Conservation (phyloP, 805 yeast genomes). For the Cyberlindnera xishuangbannaensis region DNA sequence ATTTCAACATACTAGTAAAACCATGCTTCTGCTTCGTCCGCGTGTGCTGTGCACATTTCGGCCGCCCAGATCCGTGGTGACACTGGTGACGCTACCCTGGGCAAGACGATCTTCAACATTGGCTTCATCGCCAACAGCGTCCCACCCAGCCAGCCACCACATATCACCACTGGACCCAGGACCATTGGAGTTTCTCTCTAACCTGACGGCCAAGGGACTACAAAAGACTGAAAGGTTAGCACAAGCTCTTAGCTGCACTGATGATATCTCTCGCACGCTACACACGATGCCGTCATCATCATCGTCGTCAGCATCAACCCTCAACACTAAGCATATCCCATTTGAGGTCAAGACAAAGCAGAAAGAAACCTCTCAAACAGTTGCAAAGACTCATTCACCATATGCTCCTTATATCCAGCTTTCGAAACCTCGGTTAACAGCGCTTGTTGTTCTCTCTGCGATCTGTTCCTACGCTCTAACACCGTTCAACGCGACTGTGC, state of each 20-base stretch:
- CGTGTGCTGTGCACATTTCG: too few relatives aligned
- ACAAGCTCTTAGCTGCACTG: conserved; percentile 23
- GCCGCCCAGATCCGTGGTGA: too few relatives aligned
- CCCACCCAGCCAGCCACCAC: too few relatives aligned
- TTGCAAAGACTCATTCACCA: conserved; percentile 21
- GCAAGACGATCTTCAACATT: too few relatives aligned
- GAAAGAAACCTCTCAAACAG: conserved; percentile 1
- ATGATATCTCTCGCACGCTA: too few relatives aligned
- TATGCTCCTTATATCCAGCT: conserved; percentile 65
- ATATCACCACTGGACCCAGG: conserved; percentile 30
- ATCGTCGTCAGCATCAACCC: conserved; percentile 7
- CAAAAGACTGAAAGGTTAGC: conserved; percentile 9
- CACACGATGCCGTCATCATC: too few relatives aligned
- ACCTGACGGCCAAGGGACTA: conserved; percentile 18
- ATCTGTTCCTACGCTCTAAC: conserved; percentile 92
- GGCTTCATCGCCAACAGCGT: too few relatives aligned
- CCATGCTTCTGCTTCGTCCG: too few relatives aligned
- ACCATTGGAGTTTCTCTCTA: conserved; percentile 34
- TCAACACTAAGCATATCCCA: conserved; percentile 37
- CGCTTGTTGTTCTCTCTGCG: conserved; percentile 83
- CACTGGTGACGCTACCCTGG: too few relatives aligned
- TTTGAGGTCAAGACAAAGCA: conserved; percentile 48
- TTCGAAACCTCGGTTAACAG: conserved; percentile 86
- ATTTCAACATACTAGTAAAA: too few relatives aligned
- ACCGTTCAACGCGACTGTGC: conserved; percentile 71